Evolutionary conservation across 495 filamentous ascomycete species (phyloP).

Genomic region (Aspergillus carlsbadensis): DNA sequence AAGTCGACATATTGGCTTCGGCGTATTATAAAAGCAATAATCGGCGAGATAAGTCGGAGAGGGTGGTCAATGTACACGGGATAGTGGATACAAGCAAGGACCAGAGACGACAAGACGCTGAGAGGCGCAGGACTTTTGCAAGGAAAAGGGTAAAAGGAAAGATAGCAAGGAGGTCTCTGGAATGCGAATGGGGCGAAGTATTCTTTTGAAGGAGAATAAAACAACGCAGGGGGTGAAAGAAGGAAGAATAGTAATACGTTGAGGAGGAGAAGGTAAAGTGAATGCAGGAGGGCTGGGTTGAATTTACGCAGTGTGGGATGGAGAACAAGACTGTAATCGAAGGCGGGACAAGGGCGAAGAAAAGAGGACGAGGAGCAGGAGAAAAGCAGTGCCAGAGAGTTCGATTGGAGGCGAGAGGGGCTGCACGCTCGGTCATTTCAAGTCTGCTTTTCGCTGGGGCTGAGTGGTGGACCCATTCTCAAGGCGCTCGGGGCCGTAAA

Average conservation of each 20-base stretch:
- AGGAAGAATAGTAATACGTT: slow-evolving; percentile 16
- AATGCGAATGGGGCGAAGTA: slow-evolving; percentile 28
- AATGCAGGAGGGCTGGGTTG: slow-evolving; percentile 21
- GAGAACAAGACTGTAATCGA: slow-evolving; percentile 25
- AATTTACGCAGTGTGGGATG: slow-evolving; percentile 30
- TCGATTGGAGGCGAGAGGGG: slow-evolving; percentile 14
- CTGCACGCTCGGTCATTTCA: slow-evolving; percentile 7
- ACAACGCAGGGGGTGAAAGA: slow-evolving; percentile 36
- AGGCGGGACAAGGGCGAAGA: slow-evolving; percentile 30
- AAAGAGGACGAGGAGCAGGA: slow-evolving; percentile 24
- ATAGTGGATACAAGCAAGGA: slow-evolving; percentile 23
- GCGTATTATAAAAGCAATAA: slow-evolving; percentile 16
- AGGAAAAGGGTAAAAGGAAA: slow-evolving; percentile 26
- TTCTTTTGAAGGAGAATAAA: slow-evolving; percentile 27
- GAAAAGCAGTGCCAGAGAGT: slow-evolving; percentile 15
- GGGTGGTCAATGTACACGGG: slow-evolving; percentile 22
- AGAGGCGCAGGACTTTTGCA: slow-evolving; percentile 8
- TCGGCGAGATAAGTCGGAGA: slow-evolving; percentile 25
- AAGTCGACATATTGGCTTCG: slow-evolving; percentile 68
- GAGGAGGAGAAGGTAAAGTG: slow-evolving; percentile 25
- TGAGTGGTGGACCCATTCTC: slow-evolving; percentile 19
- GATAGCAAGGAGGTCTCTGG: slow-evolving; percentile 19
- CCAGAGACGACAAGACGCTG: slow-evolving; percentile 6
- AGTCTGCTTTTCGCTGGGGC: slow-evolving; percentile 16
- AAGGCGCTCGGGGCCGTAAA: background rate